Base-by-base conservation (phyloP, 192 early-diverging fungal species). In the Entomortierella chlamydospora region DNA sequence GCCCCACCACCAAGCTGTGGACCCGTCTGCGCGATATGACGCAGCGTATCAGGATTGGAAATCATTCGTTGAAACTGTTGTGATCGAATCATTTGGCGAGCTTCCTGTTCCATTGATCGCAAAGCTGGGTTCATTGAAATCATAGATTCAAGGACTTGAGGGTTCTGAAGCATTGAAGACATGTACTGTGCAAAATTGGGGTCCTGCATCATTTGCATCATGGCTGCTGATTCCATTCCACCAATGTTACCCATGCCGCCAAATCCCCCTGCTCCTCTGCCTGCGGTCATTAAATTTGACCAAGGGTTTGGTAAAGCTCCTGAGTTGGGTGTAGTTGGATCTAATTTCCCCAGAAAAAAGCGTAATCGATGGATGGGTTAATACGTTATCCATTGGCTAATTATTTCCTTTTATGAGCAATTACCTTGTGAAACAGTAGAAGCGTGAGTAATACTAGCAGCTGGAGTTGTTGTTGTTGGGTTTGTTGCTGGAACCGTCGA, bases 161-260 rank as follows among this genome's bases (percentile, higher is more conserved):
- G 96, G 66, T 96, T 97, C 51, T 88, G 85, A 37, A 95, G 81
- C 67, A 97, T 79, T 57, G 89, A 87, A 20, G 91, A 85, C 89
- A 98, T 94, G 72, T 90, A 91, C 57, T 93, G 88, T 22, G 89
- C 86, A 76, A 95, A 87, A 64, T 86, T 88, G 5, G 97, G 97
- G 81, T 99, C 96, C 49, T 87, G 84, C 74, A 97, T 73, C 84
- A 98, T 88, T 54, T 66, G 64, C 0, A 39, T 30, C 72, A 74
- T 60, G 69, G 83, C 61, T 80, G 81, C 22, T 82, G 91, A 64
- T 89, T 86, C 83, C 86, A 82, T 51, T 82, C 87, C 25, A 82
- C 85, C 85, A 89, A 83, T n/a, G 84, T 88, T 11, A 86, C 89
- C 67, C 84, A 68, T 23, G 81, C 85, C 1, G 74, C 84, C 52